Conservation (phyloP, 306 rosid species). For the Sindora glabra region DNA sequence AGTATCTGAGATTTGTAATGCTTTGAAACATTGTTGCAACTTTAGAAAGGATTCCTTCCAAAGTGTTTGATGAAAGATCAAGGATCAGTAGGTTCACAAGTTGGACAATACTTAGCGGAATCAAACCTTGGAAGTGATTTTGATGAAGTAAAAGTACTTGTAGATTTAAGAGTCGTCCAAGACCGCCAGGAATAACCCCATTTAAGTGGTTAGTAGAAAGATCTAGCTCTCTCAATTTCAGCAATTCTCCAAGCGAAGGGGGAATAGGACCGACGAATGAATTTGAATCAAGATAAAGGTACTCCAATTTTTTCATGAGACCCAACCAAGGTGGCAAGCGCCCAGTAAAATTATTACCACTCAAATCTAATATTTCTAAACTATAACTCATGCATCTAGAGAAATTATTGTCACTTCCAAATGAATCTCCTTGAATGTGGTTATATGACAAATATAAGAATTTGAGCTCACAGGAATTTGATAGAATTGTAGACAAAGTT, state of each 20-base stretch:
- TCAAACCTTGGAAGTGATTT: background rate
- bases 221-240: background rate
- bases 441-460: background rate
- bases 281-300: background rate
- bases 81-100: background rate
- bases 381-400: background rate
- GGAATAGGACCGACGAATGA: slow-evolving; percentile 8
- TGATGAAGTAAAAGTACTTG: background rate
- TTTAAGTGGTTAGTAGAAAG: slow-evolving; percentile 3
- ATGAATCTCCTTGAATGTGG: slow-evolving; percentile 2
- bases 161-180: background rate
- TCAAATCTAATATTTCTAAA: slow-evolving; percentile 8
- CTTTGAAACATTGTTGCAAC: background rate
- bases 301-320: background rate
- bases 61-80: background rate
- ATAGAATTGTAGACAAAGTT: background rate
- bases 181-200: background rate
- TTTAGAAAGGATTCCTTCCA: background rate
- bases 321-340: slow-evolving; percentile 13
- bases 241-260: background rate
- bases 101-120: background rate
- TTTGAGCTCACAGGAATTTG: slow-evolving; percentile 1
- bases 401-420: background rate
- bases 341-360: background rate
- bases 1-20: background rate